Evolutionary conservation across 345 rosid species (phyloP), one percentile per base, ranked within the genome.

Genomic region (Passiflora organensis): DNA sequence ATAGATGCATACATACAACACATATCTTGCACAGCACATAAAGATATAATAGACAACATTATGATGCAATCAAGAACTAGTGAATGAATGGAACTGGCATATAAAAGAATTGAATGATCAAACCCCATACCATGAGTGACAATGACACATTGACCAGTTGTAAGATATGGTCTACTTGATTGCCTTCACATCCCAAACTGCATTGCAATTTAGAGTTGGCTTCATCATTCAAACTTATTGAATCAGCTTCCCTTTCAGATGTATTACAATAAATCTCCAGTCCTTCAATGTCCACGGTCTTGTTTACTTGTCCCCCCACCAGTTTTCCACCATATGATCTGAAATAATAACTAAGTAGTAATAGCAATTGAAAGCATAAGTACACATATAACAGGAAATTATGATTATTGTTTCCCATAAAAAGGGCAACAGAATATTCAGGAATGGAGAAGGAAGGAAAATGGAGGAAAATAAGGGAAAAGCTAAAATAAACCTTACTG

Each of bases 201-300:
- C 62, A 65, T 76, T 70, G 62, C 51, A 57, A 67, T 55, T 77
- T 65, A 62, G 71, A 70, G 55, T 61, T 72, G 54, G 59, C 52
- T 51, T 49, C 59, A 46, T 62, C 58, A 64, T 70, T 72, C 46
- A 45, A 52, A 67, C 68, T 69, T 48, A 58, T 58, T 57, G 71
- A 72, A 62, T 79, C 70, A 32, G 25, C 49, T 72, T 54, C 60
- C 58, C 66, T 81, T 45, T 78, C 60, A 62, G 56, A 68, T 38
- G 73, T 70, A 70, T 75, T 65, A 70, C 89, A 91, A 79, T 83
- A 87, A 64, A 87, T 70, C 71, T 75, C 95, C 73, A 91, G 66
- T 56, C 76, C 96, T 70, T 75, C 72, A 66, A 85, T 69, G 72
- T 85, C 85, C 45, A 78, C 78, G 38, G 56, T 72, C 80, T 85